Percentiles rank a stretch among this genome's conserved stretches.
phyloP scores from a whole-genome alignment of 202 grass and related monocot species.

The Carex sylvatica region DNA sequence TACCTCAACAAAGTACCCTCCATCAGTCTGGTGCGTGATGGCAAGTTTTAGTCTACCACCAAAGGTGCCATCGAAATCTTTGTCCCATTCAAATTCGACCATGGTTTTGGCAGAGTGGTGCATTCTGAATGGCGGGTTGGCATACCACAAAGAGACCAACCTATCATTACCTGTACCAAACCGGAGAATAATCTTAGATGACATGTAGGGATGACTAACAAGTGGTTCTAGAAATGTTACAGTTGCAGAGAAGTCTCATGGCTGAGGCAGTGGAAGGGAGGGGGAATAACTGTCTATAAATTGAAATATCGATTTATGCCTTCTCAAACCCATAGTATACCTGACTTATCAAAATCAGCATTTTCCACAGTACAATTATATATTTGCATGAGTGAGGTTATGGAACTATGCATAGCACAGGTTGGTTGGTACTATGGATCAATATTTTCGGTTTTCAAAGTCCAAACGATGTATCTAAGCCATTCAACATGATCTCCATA shows the following conservation, averaged over 20 bases:
- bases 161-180: conserved; percentile 41
- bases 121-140: conserved; percentile 73
- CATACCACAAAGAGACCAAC: conserved; percentile 62
- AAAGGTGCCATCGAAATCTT: conserved; percentile 49
- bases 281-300: background rate
- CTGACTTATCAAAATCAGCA: background rate
- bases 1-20: conserved; percentile 81
- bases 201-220: background rate
- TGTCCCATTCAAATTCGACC: conserved; percentile 72
- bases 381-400: too few species aligned
- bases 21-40: conserved; percentile 66
- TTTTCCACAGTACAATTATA: background rate
- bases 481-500: too few species aligned
- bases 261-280: background rate
- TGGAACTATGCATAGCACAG: too few species aligned
- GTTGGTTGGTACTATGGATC: too few species aligned
- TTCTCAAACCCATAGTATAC: background rate
- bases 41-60: conserved; percentile 54
- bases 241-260: background rate
- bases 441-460: too few species aligned
- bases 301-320: background rate
- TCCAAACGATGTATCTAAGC: too few species aligned
- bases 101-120: conserved; percentile 58
- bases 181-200: background rate
- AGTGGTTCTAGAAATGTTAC: background rate